Base-by-base conservation (phyloP, 2,329 filamentous ascomycete species). In the Trichocomaceae sp. region DNA sequence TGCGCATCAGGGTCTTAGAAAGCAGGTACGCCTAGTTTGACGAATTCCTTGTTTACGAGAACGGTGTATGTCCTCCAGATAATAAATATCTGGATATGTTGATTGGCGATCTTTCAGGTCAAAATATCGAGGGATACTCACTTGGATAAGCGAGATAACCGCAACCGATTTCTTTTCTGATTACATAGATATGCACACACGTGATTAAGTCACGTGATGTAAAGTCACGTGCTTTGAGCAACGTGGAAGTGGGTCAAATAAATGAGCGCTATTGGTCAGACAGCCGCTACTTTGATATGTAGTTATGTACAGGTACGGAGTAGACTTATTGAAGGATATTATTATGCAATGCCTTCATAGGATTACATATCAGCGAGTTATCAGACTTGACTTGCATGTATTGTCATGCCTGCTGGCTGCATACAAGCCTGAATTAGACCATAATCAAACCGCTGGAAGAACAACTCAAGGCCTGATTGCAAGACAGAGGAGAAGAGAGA, bases 1-100 rank as follows among this genome's bases (percentile, higher is more conserved):
- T 33, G 51, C 31, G 19, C 23, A 47, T 47, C 13, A 29, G 22
- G 17, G 29, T 35, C 39, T 37, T 29, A 19, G 19, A 47, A 29
- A 10, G 12, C 8, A 52, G 19, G 50, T 20, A 45, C 29, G 50
- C 54, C 49, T n/a, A 56, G 23, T 53, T 56, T 53, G 23, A 33
- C 41, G 35, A 13, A 15, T 5, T 17, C 8, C 9, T 23, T 23
- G 6, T n/a, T 41, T 41, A 15, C 7, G 5, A 19, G 37, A 8
- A 13, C 5, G n/a, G n/a, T n/a, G 5, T 31, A 48, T 35, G 15
- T 39, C 31, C 5, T 49, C 15, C 12, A 39, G 31, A 17, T 7
- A n/a, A 17, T 39, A 12, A n/a, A 19, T 49, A n/a, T 19, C 15
- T 22, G 31, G 31, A 35, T 35, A 15, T 15, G 31, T 35, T 35